Conservation (phyloP, 2,329 filamentous ascomycete genomes). For the Bisporella sp. region DNA sequence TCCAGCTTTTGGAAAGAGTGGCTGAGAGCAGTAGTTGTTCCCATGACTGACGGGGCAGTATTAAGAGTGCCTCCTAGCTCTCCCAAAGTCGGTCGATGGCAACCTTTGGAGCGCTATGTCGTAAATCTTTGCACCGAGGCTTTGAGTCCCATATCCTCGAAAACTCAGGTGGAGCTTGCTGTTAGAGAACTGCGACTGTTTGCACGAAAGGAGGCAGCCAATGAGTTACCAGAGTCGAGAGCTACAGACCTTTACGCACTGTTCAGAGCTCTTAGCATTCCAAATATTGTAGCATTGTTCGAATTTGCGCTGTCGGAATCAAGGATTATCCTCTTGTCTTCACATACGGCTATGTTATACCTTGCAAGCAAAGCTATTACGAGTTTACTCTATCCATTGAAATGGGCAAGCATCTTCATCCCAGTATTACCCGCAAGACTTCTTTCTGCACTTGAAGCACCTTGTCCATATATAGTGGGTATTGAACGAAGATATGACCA, state of each 20-base stretch:
- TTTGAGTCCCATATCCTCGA: slow-evolving; percentile 83
- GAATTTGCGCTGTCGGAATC: slow-evolving; percentile 92
- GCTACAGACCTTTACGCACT: slow-evolving; percentile 90
- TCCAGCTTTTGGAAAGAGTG: slow-evolving; percentile 98
- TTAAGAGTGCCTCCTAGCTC: slow-evolving; percentile 81
- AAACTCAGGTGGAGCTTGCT: slow-evolving; percentile 89
- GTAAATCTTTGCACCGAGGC: slow-evolving; percentile 96
- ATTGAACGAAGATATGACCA: slow-evolving; percentile 88
- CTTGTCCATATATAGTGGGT: slow-evolving; percentile 94
- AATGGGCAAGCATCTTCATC: slow-evolving; percentile 93
- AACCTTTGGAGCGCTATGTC: slow-evolving; percentile 92
- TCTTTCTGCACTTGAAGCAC: slow-evolving; percentile 85
- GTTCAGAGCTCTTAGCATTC: slow-evolving; percentile 82
- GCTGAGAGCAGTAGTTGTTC: slow-evolving; percentile 87
- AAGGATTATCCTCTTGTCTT: slow-evolving; percentile 91
- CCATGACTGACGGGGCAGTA: slow-evolving; percentile 85
- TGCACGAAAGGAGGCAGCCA: slow-evolving; percentile 83
- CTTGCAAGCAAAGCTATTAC: slow-evolving; percentile 82
- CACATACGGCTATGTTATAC: slow-evolving; percentile 93
- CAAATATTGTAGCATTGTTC: slow-evolving; percentile 86
- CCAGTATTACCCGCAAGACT: slow-evolving; percentile 82
- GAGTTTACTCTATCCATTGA: slow-evolving; percentile 80
- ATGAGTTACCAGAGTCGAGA: slow-evolving; percentile 87
- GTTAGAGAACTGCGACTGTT: slow-evolving; percentile 87
- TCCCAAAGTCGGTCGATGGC: slow-evolving; percentile 87